Evolutionary conservation across 176 grass and related monocot species (phyloP), one percentile per base, ranked within the genome.

Genomic region (Juncus inflexus): DNA sequence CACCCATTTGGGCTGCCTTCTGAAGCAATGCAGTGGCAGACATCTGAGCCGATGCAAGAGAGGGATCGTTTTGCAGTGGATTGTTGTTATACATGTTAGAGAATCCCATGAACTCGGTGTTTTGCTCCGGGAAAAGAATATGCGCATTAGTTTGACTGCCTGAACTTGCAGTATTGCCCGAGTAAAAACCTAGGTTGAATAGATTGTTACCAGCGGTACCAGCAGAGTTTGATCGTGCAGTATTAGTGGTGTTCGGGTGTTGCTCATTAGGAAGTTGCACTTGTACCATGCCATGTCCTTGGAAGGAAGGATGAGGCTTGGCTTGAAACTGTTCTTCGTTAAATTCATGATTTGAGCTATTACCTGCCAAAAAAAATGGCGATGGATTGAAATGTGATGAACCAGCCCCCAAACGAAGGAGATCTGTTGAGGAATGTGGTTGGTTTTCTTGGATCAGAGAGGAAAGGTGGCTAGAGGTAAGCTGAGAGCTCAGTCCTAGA

Each of bases 1-100:
- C 86, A 10, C 85, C 94, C 83, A 99, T 92, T 72, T 92, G 89
- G 0, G 95, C 80, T 0, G 95, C 95, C 69, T 90, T 99, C 75
- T 92, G 83, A 52, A 99, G 76, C 4, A 99, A 83, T 53, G 95
- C 95, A 1, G 95, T 99, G 4, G 95, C 89, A 1, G 95, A 92
- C 83, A 92, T 92, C 80, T 89, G 85, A 37, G 88, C 67, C 36
- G 62, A 50, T 1, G 52, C 63, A 39, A 40, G 56, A 0, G 76
- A 40, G 7, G 38, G 4, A 52, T 71, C 67, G 2, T 71, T 60
- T 45, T 59, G 67, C 58, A 71, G 37, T n/a, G 55, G 67, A 41
- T 36, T 71, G 35, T 59, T 59, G 50, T 59, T 59, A n/a, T 71
- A 71, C 50, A 71, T 59, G 52, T 71, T 71, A 71, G 52, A 71